Base-by-base conservation (phyloP, 2,329 filamentous ascomycete genomes). In the Gliomastix tumulicola region DNA sequence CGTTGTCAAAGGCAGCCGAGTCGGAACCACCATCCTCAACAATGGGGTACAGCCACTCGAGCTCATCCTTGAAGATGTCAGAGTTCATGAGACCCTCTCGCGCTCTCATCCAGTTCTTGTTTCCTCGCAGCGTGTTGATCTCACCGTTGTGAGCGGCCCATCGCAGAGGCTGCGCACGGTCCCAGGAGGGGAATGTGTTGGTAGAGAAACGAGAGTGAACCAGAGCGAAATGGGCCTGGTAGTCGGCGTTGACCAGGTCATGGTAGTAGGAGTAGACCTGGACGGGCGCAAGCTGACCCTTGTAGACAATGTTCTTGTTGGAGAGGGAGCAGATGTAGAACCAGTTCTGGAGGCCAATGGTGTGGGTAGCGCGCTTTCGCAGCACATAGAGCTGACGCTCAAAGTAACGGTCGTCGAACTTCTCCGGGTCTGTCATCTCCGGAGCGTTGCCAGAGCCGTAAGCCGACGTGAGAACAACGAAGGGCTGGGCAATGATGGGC, bases 71-170 rank as follows among this genome's bases (percentile, higher is more conserved):
- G 57, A 97, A 97, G 37, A 94, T 72, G 47, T 89, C 82, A 3
- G 90, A 97, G 57, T 88, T 85, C 76, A 97, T 85, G 46, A 95
- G 82, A 62, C 90, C 90, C 67, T 97, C 90, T 55, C 90, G 82
- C 44, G 90, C 90, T 50, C 89, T 84, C 90, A 97, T 97, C 90
- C 90, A 97, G 67, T 97, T 97, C 75, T 97, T 97, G 71, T 97
- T 97, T 43, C 90, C 90, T 57, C 90, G 84, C 43, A 97, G 70
- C 3, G 90, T 97, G 65, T 97, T 97, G 59, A 97, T 97, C 68
- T 97, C 90, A 72, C 90, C 90, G 61, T 97, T 97, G 71, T 97
- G 90, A 53, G 90, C 90, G 46, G 89, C 89, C 90, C 90, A 97
- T 65, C 90, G 80, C 46, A 97, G 69, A 44, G 90, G 90, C 68